Evolutionary conservation across 176 grass and related monocot genomes (phyloP).

Genomic region (Ensete ventricosum): DNA sequence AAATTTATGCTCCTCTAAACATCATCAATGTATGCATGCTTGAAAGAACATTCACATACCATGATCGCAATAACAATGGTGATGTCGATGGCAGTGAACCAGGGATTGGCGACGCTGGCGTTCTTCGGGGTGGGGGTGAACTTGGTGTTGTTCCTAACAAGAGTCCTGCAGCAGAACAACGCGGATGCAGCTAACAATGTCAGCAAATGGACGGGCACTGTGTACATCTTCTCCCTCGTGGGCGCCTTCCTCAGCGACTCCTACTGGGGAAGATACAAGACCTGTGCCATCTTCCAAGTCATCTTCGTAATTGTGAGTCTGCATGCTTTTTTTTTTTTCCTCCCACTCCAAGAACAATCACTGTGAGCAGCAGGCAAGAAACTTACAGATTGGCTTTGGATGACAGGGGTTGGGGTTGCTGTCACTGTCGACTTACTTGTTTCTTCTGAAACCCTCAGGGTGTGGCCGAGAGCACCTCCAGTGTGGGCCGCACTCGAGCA

Average conservation of each 20-base stretch:
- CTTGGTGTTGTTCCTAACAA: slow-evolving; percentile 6
- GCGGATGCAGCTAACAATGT: slow-evolving; percentile 10
- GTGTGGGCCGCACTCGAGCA: slow-evolving; percentile 4
- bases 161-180: slow-evolving; percentile 11
- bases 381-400: background rate
- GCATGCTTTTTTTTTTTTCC: no score
- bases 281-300: slow-evolving; percentile 13
- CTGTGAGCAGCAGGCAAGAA: background rate
- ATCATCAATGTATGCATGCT: no score
- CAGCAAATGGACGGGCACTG: slow-evolving; percentile 12
- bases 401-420: slow-evolving; percentile 1
- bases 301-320: slow-evolving; percentile 11
- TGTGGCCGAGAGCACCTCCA: background rate
- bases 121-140: slow-evolving; percentile 9
- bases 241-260: slow-evolving; percentile 18
- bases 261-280: slow-evolving; percentile 18
- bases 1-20: no score
- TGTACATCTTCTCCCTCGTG: slow-evolving; percentile 11
- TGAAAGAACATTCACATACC: no score
- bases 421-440: background rate
- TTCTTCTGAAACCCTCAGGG: slow-evolving; percentile 8
- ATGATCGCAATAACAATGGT: no score
- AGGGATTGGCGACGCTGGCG: slow-evolving; percentile 11
- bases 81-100: slow-evolving; percentile 6
- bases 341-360: no score